These are phyloP conservation scores for Odontarrhena argentea DNA, from an alignment of 345 rosid genomes.

Conservation along the genomic window DNA sequence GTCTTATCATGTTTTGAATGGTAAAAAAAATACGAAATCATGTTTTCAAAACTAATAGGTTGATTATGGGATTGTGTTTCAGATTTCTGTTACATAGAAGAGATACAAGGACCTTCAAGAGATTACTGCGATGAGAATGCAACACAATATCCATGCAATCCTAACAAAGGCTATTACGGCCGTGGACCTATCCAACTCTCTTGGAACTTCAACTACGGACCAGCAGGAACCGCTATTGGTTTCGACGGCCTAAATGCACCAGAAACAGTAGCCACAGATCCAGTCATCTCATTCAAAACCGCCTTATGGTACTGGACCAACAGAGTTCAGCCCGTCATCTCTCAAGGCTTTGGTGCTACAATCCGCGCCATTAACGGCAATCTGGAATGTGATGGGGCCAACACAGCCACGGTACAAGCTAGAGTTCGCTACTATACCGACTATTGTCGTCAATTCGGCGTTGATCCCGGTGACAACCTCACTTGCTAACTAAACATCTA, in stretches of 20 bases:
- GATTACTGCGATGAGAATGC: slow-evolving; percentile 51
- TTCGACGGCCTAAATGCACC: slow-evolving; percentile 64
- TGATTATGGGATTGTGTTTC: slow-evolving; percentile 1
- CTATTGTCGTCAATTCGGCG: slow-evolving; percentile 57
- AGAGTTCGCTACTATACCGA: slow-evolving; percentile 53
- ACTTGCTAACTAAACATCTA: slow-evolving; percentile 46
- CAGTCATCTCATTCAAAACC: slow-evolving; percentile 59
- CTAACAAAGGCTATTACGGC: slow-evolving; percentile 59
- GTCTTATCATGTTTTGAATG: too few relatives aligned
- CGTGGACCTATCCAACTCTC: slow-evolving; percentile 70
- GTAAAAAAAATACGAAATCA: too few relatives aligned
- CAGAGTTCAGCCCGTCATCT: slow-evolving; percentile 49
- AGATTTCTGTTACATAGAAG: slow-evolving; percentile 66
- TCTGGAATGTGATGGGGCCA: slow-evolving; percentile 56
- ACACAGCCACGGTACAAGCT: slow-evolving; percentile 45
- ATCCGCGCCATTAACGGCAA: slow-evolving; percentile 64
- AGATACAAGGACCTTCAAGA: slow-evolving; percentile 48
- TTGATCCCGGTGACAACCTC: slow-evolving; percentile 59
- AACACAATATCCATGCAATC: slow-evolving; percentile 57
- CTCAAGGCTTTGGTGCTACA: slow-evolving; percentile 72
- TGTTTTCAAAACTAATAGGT: not conserved
- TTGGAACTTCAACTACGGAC: slow-evolving; percentile 69
- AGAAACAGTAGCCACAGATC: slow-evolving; percentile 60
- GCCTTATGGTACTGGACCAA: slow-evolving; percentile 78
- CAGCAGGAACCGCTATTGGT: slow-evolving; percentile 52